Percentiles rank a stretch among this genome's conserved stretches.
These are phyloP conservation scores for Trametes punicea DNA, from an alignment of 768 basidiomycete genomes.

Conservation along the genomic window DNA sequence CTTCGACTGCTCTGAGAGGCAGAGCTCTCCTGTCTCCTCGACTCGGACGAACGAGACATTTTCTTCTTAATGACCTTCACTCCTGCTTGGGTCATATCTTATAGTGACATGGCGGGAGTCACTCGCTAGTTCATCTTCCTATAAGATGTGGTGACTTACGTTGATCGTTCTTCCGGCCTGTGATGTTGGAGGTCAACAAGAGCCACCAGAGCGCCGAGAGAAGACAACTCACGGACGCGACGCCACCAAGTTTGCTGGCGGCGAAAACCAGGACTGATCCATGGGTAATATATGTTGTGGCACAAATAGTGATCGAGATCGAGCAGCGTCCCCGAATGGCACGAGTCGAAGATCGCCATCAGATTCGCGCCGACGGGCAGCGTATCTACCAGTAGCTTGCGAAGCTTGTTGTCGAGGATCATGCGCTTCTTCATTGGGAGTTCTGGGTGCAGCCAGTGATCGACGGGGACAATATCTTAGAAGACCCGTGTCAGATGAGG, in stretches of 20 bases:
- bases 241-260: slow-evolving; percentile 18
- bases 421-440: neutral
- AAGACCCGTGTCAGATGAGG: neutral
- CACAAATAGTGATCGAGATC: slow-evolving; percentile 28
- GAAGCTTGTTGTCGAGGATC: slow-evolving; percentile 20
- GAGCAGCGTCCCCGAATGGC: slow-evolving; percentile 20
- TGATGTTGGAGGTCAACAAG: neutral
- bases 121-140: no score
- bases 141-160: neutral
- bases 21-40: neutral
- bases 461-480: slow-evolving; percentile 12
- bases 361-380: slow-evolving; percentile 25
- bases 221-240: slow-evolving; percentile 11
- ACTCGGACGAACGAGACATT: neutral
- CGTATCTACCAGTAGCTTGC: slow-evolving; percentile 21
- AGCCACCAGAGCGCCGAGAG: neutral
- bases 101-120: neutral
- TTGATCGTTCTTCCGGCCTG: slow-evolving; percentile 1
- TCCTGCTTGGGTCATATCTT: slow-evolving; percentile 12
- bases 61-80: slow-evolving; percentile 10
- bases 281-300: slow-evolving; percentile 25
- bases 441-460: slow-evolving; percentile 12
- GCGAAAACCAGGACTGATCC: slow-evolving; percentile 23
- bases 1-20: neutral
- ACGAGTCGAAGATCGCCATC: slow-evolving; percentile 22